phyloP scores from a whole-genome alignment of 2,329 filamentous ascomycete species.

The Fusarium odoratissimum region DNA sequence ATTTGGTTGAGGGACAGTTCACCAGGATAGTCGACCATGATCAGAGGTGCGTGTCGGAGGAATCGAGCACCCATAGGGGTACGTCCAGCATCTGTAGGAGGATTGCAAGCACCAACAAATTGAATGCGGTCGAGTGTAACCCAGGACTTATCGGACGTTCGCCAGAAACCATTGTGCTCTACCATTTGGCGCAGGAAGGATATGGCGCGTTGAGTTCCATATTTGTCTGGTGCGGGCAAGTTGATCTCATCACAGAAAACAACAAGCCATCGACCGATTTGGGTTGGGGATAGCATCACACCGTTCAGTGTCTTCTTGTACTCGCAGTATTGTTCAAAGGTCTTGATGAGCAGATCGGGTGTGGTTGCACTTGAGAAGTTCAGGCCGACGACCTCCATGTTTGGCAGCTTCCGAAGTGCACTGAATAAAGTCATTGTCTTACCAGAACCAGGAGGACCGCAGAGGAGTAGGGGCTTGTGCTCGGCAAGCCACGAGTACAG shows the following conservation, averaged over 20 bases:
- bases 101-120: conserved; percentile 98
- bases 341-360: conserved; percentile 97
- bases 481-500: conserved; percentile 99
- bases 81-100: conserved; percentile 95
- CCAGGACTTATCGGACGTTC: conserved; percentile 97
- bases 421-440: conserved; percentile 99
- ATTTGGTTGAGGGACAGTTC: conserved; percentile 96
- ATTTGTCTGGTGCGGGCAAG: conserved; percentile 95
- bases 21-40: conserved; percentile 99
- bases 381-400: conserved; percentile 98
- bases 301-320: conserved; percentile 99
- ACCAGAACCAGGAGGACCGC: conserved; percentile 96
- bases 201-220: conserved; percentile 96
- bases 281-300: conserved; percentile 92
- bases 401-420: conserved; percentile 93
- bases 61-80: conserved; percentile 94
- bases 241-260: conserved; percentile 99
- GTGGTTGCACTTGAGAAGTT: conserved; percentile 99
- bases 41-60: conserved; percentile 94
- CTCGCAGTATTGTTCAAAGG: conserved; percentile 99
- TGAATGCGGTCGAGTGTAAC: conserved; percentile 97
- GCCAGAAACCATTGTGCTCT: conserved; percentile 99
- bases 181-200: conserved; percentile 97
- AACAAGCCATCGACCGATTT: conserved; percentile 97
- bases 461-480: conserved; percentile 95